phyloP scores from a whole-genome alignment of 2,329 filamentous ascomycete genomes.

The Plectosphaerella sp. region DNA sequence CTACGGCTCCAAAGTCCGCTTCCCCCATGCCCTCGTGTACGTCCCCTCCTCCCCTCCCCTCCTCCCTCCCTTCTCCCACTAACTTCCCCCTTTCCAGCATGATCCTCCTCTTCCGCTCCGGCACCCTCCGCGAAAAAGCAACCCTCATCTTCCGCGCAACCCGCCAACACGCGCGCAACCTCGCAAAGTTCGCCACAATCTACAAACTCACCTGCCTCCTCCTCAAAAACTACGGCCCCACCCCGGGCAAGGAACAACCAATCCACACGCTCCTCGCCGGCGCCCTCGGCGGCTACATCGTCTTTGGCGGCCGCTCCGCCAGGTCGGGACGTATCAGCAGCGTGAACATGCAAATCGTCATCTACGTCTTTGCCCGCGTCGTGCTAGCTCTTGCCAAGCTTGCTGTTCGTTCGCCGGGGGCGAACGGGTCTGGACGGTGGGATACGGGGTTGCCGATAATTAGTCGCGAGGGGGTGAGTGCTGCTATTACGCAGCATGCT shows the following conservation, averaged over 20 bases:
- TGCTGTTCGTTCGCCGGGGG: conserved; percentile 44
- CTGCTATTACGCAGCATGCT: conserved; percentile 60
- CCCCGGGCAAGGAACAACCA: conserved; percentile 60
- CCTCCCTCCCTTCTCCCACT: background rate
- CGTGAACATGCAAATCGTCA: conserved; percentile 94
- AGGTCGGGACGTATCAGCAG: conserved; percentile 67
- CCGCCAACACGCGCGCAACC: conserved; percentile 82
- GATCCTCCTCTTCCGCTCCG: conserved; percentile 93
- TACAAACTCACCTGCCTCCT: conserved; percentile 82
- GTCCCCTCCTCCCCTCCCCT: conserved; percentile 11
- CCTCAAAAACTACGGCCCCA: conserved; percentile 58
- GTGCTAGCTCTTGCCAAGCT: conserved; percentile 79
- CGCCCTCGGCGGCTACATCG: conserved; percentile 82
- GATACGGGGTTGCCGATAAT: conserved; percentile 42
- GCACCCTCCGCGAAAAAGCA: conserved; percentile 72
- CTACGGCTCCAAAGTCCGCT: conserved; percentile 95
- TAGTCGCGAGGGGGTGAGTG: conserved; percentile 39
- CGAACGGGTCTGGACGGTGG: conserved; percentile 43
- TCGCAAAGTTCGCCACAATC: conserved; percentile 84
- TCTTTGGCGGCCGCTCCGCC: conserved; percentile 69
- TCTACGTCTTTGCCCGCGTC: conserved; percentile 95
- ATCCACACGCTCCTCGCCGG: conserved; percentile 86
- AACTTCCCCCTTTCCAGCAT: conserved; percentile 51
- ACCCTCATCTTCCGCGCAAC: conserved; percentile 80
- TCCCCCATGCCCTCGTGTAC: conserved; percentile 89